These are phyloP conservation scores for Neostapfia colusana DNA, from an alignment of 176 grass and related monocot species.

Conservation along the genomic window DNA sequence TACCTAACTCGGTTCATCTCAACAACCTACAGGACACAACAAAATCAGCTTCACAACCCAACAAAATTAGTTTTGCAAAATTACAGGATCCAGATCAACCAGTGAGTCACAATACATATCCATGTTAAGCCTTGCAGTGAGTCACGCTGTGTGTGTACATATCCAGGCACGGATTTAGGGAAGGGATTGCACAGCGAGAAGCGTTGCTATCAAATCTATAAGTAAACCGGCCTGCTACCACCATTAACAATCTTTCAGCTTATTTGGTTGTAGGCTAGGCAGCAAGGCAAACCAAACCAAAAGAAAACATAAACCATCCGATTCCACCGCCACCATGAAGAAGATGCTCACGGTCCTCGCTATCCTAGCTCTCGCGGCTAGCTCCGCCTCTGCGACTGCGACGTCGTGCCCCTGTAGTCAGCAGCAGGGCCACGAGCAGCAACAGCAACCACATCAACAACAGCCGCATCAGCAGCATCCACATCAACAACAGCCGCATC, in stretches of 20 bases:
- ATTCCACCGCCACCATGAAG: constrained; percentile 16
- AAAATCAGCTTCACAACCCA: background rate
- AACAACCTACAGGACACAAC: background rate
- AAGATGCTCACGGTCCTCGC: background rate
- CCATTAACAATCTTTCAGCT: background rate
- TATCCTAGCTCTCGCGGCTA: background rate
- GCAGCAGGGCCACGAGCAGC: background rate
- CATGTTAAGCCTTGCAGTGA: background rate
- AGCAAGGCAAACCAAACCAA: background rate
- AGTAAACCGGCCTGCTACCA: background rate
- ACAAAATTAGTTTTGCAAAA: background rate
- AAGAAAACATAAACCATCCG: background rate
- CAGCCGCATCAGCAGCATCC: background rate
- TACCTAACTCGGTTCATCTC: background rate
- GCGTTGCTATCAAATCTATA: background rate
- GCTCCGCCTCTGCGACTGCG: background rate
- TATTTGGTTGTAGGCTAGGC: background rate
- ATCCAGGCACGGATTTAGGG: background rate
- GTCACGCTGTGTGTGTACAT: background rate
- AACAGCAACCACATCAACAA: background rate
- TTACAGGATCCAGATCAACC: background rate
- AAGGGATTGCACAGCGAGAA: background rate
- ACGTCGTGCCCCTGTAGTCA: background rate
- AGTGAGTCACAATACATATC: constrained; percentile 1
- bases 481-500: background rate